Base-by-base conservation (phyloP, 2,329 filamentous ascomycete species). In the Xylaria hypoxylon region DNA sequence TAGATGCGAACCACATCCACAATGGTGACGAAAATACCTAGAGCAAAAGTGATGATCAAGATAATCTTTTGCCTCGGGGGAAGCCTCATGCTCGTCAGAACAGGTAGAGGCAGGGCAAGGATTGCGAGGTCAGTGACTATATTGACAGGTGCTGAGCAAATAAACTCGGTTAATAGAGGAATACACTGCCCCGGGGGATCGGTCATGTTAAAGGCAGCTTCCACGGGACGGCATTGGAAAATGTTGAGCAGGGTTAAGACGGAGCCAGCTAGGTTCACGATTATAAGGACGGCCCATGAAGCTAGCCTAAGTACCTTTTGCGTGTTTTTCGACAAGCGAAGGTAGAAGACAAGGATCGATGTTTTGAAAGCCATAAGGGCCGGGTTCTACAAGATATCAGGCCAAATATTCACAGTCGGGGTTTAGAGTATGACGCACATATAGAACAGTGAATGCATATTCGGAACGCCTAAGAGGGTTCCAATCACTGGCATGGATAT, bases 81-180 rank as follows among this genome's bases (percentile, higher is more conserved):
- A 10, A 98, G 80, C 53, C 90, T 89, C 91, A 97, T 96, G 60
- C 90, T 86, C 0, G 94, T 96, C 22, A 97, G 82, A 10, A 97
- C 92, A 1, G 94, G 94, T 73, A 97, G 92, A 0, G 95, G 94
- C 11, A 97, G 82, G 48, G 96, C 90, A 33, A 98, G 83, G 57
- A 97, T 93, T 48, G 92, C 92, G 62, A 97, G 83, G 75, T 97
- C 94, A 22, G 94, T 97, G 68, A 96, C 90, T 72, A 97, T 92
- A 80, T 97, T 97, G 76, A 97, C 88, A 0, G 95, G 94, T 0
- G 94, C 92, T 5, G 94, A 95, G 76, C 87, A 89, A 58, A 89
- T 87, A 73, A 89, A 89, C 68, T 89, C 86, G 71, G 86, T 89
- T 33, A 89, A 80, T 3, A 89, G 78, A 1, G 87, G 85, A 59